Base-by-base conservation (phyloP, 2,329 filamentous ascomycete genomes). In the Malbranchea zuffiana region DNA sequence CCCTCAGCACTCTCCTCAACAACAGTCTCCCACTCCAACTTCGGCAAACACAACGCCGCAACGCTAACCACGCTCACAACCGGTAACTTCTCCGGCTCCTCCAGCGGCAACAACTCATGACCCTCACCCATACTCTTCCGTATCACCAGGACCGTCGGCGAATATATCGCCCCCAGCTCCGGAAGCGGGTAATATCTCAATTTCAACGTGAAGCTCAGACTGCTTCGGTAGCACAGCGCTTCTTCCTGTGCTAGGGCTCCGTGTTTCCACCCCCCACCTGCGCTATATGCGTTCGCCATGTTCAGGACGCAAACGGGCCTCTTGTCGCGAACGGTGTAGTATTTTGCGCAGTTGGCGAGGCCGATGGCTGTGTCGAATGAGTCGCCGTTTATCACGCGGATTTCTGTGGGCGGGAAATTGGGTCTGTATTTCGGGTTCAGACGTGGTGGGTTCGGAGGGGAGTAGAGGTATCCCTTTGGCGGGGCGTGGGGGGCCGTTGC, bases 221-320 rank as follows among this genome's bases (percentile, higher is more conserved):
- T 67, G 39, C 68, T 74, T 28, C 78, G 71, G 51, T 75, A 78
- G 57, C 76, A 82, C 5, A 83, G 64, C 2, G 72, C 69, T 60
- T 83, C 79, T 57, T 83, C 78, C 54, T 83, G 79, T 0, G 78
- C 78, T 19, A 71, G 56, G 37, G 74, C 65, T 23, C 78, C 78
- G 24, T 65, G 66, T 3, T 68, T 51, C 68, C 76, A 82, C 12
- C 75, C 76, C 13, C 79, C 78, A n/a, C 78, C 79, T 0, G 72
- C 66, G 10, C 50, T 54, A 3, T 54, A 47, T 31, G 71, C 65
- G 34, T 73, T 80, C 11, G 78, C 78, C 60, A 81, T 74, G 49
- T 82, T 83, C 41, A 83, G 61, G 16, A 81, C 66, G 20, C 68
- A 71, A n/a, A 79, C 67, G 5, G 61, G 61, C 38, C 51, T 50